Conservation (phyloP, 352 stramenopile species). For the Plasmopara viticola region DNA sequence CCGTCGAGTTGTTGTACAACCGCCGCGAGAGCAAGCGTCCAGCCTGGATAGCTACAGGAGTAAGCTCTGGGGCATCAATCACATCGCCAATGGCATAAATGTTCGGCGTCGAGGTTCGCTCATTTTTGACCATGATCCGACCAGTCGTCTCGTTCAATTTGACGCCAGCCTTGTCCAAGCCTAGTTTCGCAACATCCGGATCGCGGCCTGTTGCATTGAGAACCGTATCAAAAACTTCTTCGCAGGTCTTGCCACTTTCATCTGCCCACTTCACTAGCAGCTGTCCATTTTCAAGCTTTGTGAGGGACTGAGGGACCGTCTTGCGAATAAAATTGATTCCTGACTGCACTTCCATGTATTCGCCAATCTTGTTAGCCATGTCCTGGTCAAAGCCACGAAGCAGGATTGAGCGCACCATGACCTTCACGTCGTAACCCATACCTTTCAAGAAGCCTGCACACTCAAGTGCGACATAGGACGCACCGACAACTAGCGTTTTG, state of each 20-base stretch:
- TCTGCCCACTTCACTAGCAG: slow-evolving; percentile 82
- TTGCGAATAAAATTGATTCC: slow-evolving; percentile 90
- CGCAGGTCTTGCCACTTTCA: slow-evolving; percentile 37
- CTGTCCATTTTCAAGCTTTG: slow-evolving; percentile 82
- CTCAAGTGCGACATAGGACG: slow-evolving; percentile 97
- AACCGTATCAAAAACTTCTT: slow-evolving; percentile 96
- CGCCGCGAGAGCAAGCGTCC: slow-evolving; percentile 87
- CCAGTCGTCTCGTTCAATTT: slow-evolving; percentile 86
- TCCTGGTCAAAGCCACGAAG: slow-evolving; percentile 97
- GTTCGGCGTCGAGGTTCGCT: slow-evolving; percentile 92
- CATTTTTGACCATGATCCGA: slow-evolving; percentile 88
- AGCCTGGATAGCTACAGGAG: slow-evolving; percentile 96
- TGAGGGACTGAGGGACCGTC: slow-evolving; percentile 88
- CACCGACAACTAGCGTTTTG: slow-evolving; percentile 96
- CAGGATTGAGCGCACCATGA: slow-evolving; percentile 96
- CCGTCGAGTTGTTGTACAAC: slow-evolving; percentile 79
- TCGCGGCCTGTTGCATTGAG: slow-evolving; percentile 91
- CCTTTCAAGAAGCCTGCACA: slow-evolving; percentile 96
- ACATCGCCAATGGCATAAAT: slow-evolving; percentile 98
- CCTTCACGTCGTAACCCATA: slow-evolving; percentile 93
- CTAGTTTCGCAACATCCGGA: slow-evolving; percentile 90
- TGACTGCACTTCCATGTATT: slow-evolving; percentile 88
- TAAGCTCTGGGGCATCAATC: slow-evolving; percentile 95
- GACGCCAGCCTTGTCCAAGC: slow-evolving; percentile 83
- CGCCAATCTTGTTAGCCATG: slow-evolving; percentile 90